Evolutionary conservation across 2,329 filamentous ascomycete genomes (phyloP).

Genomic region (Exophiala lecanii-corni): DNA sequence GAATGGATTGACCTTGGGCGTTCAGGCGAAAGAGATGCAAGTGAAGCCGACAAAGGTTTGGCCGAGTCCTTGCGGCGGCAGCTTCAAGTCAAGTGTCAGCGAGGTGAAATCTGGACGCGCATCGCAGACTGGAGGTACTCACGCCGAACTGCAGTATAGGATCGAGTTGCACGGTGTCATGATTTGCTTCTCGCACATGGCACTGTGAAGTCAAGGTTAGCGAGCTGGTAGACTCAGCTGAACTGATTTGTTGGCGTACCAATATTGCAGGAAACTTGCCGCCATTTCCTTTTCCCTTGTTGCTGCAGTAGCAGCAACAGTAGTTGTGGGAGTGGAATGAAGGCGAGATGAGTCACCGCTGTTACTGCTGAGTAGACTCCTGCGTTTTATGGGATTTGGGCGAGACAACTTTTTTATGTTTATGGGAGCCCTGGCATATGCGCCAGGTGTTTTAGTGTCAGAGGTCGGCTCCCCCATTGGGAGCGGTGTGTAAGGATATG

Average conservation of each 20-base stretch:
- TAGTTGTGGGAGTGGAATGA: not conserved
- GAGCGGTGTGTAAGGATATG: slow-evolving; percentile 23
- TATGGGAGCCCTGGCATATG: slow-evolving; percentile 14
- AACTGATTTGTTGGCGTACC: slow-evolving; percentile 31
- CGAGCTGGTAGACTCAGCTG: slow-evolving; percentile 4
- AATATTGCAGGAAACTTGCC: slow-evolving; percentile 43
- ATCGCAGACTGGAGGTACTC: slow-evolving; percentile 31
- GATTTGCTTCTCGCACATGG: slow-evolving; percentile 63
- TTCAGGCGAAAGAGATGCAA: slow-evolving; percentile 24
- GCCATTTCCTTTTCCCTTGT: slow-evolving; percentile 32
- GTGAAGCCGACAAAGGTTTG: slow-evolving; percentile 39
- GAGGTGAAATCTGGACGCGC: too few relatives aligned
- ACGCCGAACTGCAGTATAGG: slow-evolving; percentile 63
- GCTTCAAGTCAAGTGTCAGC: slow-evolving; percentile 31
- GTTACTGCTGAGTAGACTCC: slow-evolving; percentile 2
- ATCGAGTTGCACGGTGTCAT: slow-evolving; percentile 56
- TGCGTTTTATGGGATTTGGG: slow-evolving; percentile 16
- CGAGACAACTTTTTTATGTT: slow-evolving; percentile 8
- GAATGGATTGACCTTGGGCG: slow-evolving; percentile 30
- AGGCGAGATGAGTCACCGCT: slow-evolving; percentile 15
- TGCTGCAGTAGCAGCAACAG: slow-evolving; percentile 1
- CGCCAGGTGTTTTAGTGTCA: slow-evolving; percentile 4
- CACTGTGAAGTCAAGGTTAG: slow-evolving; percentile 39
- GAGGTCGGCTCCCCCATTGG: slow-evolving; percentile 12
- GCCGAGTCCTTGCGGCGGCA: slow-evolving; percentile 45